These are phyloP conservation scores for Peronospora destructor DNA, from an alignment of 352 stramenopile species.

Conservation along the genomic window DNA sequence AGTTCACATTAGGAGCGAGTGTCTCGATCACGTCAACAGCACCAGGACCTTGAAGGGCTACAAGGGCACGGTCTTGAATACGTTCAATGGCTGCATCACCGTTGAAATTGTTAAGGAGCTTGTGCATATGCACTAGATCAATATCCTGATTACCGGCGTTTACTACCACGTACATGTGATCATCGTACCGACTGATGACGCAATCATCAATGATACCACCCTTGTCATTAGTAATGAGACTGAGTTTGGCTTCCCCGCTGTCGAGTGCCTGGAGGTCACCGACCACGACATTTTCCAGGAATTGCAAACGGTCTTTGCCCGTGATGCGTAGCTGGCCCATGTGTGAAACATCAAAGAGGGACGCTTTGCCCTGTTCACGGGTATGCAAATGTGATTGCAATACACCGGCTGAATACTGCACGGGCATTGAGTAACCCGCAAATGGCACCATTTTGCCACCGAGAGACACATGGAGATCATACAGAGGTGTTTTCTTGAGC, in stretches of 20 bases:
- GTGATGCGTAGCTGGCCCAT: conserved; percentile 95
- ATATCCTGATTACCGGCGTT: conserved; percentile 97
- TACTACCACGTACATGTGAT: conserved; percentile 93
- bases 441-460: conserved; percentile 92
- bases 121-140: conserved; percentile 92
- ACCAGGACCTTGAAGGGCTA: conserved; percentile 93
- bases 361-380: conserved; percentile 56
- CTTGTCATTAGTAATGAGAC: conserved; percentile 92
- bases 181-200: conserved; percentile 93
- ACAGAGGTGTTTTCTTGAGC: conserved; percentile 78
- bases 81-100: conserved; percentile 93
- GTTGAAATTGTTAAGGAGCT: conserved; percentile 74
- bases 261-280: conserved; percentile 88
- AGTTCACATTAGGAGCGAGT: conserved; percentile 84
- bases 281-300: conserved; percentile 95
- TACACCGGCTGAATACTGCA: conserved; percentile 94
- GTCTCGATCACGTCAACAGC: conserved; percentile 81
- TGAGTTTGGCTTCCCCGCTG: conserved; percentile 88
- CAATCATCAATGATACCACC: conserved; percentile 98
- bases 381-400: conserved; percentile 91
- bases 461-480: conserved; percentile 65
- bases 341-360: conserved; percentile 98
- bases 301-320: conserved; percentile 90
- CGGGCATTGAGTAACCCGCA: conserved; percentile 95
- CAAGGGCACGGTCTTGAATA: conserved; percentile 88